Conservation (phyloP, 2,329 filamentous ascomycete genomes). For the Leptodontidium sp. region DNA sequence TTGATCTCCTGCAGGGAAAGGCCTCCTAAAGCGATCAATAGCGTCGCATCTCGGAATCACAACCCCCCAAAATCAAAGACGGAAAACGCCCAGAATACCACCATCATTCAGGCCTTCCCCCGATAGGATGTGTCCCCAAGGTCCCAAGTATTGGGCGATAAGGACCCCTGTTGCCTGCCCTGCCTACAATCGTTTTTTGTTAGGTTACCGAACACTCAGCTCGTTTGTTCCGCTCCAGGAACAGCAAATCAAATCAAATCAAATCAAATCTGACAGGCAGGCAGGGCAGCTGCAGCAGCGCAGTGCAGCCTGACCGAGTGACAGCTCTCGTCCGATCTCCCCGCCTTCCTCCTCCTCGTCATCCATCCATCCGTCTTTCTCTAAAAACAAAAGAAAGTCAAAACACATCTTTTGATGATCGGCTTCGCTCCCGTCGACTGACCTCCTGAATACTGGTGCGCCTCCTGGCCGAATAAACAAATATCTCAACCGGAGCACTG, state of each 20-base stretch:
- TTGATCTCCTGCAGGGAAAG: constrained; percentile 2
- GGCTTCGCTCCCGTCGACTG: not conserved
- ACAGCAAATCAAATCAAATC: not conserved
- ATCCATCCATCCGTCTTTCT: not conserved
- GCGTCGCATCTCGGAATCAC: constrained; percentile 9
- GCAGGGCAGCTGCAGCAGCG: too few species aligned
- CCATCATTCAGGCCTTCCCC: not conserved
- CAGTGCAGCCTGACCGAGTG: not conserved
- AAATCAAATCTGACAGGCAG: not conserved
- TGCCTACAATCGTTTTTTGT: not conserved
- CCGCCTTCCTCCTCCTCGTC: constrained; percentile 5
- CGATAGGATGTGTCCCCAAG: constrained; percentile 5
- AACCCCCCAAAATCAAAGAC: not conserved
- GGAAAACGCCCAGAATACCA: constrained; percentile 10
- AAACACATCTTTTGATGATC: constrained; percentile 10
- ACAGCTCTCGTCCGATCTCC: not conserved
- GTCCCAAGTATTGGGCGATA: constrained; percentile 15
- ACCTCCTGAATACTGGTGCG: not conserved
- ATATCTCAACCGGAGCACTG: not conserved
- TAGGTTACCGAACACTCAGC: constrained; percentile 5
- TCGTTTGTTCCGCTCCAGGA: not conserved
- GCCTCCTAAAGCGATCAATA: not conserved
- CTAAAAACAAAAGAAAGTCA: not conserved
- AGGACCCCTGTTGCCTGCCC: constrained; percentile 9
- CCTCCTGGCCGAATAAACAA: not conserved